Evolutionary conservation across 345 rosid species (phyloP).

Genomic region (Bruguiera gymnorhiza): DNA sequence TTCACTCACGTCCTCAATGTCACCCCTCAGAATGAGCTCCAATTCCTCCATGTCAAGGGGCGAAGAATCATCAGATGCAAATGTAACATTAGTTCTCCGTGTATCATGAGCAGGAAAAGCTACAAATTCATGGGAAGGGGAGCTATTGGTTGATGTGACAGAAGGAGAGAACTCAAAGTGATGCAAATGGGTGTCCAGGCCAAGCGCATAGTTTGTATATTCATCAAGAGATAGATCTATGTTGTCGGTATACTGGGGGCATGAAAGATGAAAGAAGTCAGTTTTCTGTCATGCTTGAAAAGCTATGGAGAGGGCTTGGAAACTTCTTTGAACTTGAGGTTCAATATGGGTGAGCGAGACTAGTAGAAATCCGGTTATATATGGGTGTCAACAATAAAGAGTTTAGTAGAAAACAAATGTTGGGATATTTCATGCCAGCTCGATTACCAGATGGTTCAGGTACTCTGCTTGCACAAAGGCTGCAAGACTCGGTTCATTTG

Average conservation of each 20-base stretch:
- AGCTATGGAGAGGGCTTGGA: background rate
- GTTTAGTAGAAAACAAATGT: background rate
- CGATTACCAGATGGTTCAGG: background rate
- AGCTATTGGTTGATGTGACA: background rate
- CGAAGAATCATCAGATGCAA: background rate
- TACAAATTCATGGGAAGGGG: background rate
- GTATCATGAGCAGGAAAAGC: background rate
- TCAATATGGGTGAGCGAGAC: too few species aligned
- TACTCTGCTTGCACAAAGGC: background rate
- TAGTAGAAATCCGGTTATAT: background rate
- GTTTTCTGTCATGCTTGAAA: background rate
- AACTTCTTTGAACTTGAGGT: too few species aligned
- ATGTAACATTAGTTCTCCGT: background rate
- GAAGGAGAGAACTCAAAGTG: background rate
- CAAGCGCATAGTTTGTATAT: background rate
- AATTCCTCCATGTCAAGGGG: constrained; percentile 4
- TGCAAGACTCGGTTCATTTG: too few species aligned
- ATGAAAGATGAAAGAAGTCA: background rate
- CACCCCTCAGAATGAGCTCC: background rate
- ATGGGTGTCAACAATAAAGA: background rate
- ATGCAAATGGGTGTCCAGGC: background rate
- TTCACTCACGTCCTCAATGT: background rate
- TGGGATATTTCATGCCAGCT: background rate
- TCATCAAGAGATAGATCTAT: constrained; percentile 4
- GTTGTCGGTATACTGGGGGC: background rate